These are phyloP conservation scores for Xanthoconium separans DNA, from an alignment of 1,284 basidiomycete species.

Conservation along the genomic window DNA sequence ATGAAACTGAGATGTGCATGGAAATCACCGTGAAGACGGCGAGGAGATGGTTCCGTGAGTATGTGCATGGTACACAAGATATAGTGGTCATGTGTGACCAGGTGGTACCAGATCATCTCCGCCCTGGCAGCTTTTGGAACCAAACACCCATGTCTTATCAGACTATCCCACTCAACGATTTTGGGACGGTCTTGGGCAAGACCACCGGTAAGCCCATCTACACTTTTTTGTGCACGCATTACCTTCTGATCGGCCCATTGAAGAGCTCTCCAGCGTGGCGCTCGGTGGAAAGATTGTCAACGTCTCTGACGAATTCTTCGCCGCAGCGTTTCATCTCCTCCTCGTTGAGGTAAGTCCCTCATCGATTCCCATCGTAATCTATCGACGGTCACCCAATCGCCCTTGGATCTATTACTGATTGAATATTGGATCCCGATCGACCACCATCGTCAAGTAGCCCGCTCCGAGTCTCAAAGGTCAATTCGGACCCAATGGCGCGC, in stretches of 20 bases:
- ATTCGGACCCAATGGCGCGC: conserved; percentile 93
- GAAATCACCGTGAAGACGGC: no score
- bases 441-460: conserved; percentile 46
- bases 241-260: not conserved
- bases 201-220: conserved; percentile 51
- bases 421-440: not conserved
- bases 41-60: no score
- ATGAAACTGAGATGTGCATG: no score
- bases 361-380: not conserved
- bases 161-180: conserved; percentile 17
- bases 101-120: no score
- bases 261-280: conserved; percentile 88
- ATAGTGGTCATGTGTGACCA: no score
- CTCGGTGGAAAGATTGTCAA: conserved; percentile 77
- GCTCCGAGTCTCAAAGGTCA: conserved; percentile 86
- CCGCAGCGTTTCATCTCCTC: conserved; percentile 81
- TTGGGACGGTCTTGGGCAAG: conserved; percentile 46
- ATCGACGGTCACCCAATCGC: not conserved
- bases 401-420: not conserved
- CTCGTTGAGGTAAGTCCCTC: conserved; percentile 65
- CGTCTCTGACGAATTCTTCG: conserved; percentile 97
- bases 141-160: conserved; percentile 20
- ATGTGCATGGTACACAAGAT: no score
- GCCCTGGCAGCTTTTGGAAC: not conserved
- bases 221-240: not conserved